A percentile compares a stretch with the other conserved stretches of the same genome.
Evolutionary conservation across 495 filamentous ascomycete species (phyloP).

Genomic region (Usnea hakonensis): DNA sequence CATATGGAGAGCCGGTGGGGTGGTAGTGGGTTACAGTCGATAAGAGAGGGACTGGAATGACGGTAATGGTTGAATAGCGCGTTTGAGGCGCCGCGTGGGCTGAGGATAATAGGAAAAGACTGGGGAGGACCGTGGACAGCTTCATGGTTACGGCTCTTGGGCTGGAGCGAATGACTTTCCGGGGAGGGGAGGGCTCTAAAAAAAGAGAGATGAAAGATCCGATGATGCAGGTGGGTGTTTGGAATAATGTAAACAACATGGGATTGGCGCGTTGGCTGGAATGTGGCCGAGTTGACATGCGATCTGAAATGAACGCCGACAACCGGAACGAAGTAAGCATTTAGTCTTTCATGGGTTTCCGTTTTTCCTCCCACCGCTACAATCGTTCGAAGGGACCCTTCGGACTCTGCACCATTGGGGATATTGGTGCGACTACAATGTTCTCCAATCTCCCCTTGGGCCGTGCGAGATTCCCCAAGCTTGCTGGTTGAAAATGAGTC

Average conservation of each 20-base stretch:
- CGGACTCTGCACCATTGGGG: too few relatives aligned
- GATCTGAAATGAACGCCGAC: too few relatives aligned
- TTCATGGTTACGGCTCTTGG: neutral
- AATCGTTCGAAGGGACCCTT: too few relatives aligned
- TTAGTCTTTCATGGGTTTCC: too few relatives aligned
- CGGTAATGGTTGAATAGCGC: neutral
- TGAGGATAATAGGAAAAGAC: neutral
- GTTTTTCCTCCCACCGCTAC: too few relatives aligned
- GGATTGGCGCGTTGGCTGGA: neutral
- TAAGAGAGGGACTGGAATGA: neutral
- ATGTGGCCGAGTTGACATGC: neutral
- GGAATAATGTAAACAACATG: neutral
- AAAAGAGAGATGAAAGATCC: neutral
- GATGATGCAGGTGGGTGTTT: neutral
- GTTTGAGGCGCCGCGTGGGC: neutral
- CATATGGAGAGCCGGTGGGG: neutral
- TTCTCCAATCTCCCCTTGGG: too few relatives aligned
- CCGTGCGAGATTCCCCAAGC: too few relatives aligned
- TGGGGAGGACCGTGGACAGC: neutral
- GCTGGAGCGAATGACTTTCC: neutral
- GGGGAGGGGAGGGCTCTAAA: too few relatives aligned
- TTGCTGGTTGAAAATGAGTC: too few relatives aligned
- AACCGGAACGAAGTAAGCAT: too few relatives aligned
- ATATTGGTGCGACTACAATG: too few relatives aligned
- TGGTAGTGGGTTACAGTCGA: neutral